These are phyloP conservation scores for Holtermanniella nyarrowii DNA, from an alignment of 768 basidiomycete genomes.

Conservation along the genomic window DNA sequence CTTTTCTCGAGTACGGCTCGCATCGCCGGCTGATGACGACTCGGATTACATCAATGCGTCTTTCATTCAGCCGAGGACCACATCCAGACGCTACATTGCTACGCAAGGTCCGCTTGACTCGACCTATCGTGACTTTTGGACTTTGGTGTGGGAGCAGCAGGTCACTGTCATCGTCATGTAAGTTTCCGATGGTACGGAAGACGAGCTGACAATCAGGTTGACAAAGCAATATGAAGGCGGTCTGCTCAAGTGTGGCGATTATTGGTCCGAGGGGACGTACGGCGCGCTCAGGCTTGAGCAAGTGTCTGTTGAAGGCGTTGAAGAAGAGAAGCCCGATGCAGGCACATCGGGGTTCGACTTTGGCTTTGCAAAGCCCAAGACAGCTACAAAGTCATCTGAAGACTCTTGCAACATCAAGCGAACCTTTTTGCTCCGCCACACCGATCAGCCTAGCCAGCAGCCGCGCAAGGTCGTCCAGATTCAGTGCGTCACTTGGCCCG, in stretches of 20 bases:
- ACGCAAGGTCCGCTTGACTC: constrained; percentile 88
- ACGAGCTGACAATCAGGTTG: constrained; percentile 43
- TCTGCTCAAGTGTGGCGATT: constrained; percentile 78
- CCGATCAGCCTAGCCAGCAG: constrained; percentile 51
- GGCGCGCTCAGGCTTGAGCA: constrained; percentile 60
- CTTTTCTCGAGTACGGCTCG: constrained; percentile 75
- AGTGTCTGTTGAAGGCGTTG: constrained; percentile 46
- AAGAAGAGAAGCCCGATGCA: constrained; percentile 35
- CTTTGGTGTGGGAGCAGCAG: constrained; percentile 88
- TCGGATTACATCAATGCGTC: constrained; percentile 96
- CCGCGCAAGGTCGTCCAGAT: constrained; percentile 69
- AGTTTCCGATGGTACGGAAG: constrained; percentile 3
- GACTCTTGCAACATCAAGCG: constrained; percentile 40
- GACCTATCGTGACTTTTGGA: constrained; percentile 91
- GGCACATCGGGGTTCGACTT: constrained; percentile 45
- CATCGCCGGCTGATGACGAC: constrained; percentile 45
- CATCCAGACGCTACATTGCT: constrained; percentile 75
- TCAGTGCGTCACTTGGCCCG: constrained; percentile 92
- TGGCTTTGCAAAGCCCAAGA: constrained; percentile 10
- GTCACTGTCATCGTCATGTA: constrained; percentile 89
- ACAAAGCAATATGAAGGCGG: constrained; percentile 83
- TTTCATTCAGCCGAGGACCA: constrained; percentile 76
- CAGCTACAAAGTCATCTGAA: constrained; percentile 3
- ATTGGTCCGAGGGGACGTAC: constrained; percentile 60
- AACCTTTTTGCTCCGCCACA: constrained; percentile 57